Conservation (phyloP, 208 protist species). For the Phytomonas francai region DNA sequence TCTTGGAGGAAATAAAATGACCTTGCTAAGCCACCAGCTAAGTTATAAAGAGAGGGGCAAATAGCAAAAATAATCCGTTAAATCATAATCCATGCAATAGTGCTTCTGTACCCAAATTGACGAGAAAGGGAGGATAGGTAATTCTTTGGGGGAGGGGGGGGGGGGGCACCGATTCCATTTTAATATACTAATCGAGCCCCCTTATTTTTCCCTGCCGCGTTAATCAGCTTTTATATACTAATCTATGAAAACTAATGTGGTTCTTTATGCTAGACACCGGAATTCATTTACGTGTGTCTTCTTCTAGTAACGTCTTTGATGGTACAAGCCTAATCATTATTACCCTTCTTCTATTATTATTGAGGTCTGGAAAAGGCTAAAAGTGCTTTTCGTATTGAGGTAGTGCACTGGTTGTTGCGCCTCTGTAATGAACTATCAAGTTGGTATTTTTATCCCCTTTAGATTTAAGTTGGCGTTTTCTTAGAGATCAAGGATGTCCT, state of each 20-base stretch:
- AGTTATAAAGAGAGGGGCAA: not conserved
- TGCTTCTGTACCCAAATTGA: not conserved
- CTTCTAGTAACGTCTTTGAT: not conserved
- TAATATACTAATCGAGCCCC: not conserved
- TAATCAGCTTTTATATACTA: not conserved
- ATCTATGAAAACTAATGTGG: not conserved
- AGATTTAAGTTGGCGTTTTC: too few species aligned
- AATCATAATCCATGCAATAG: not conserved
- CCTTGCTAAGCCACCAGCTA: not conserved
- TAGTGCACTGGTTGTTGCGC: not conserved
- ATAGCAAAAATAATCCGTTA: not conserved
- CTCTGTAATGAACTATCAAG: too few species aligned
- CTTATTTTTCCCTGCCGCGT: not conserved
- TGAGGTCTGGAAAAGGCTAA: not conserved
- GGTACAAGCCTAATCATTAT: not conserved
- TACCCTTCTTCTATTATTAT: not conserved
- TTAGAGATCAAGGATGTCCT: not conserved
- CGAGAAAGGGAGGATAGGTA: not conserved
- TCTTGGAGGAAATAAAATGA: not conserved
- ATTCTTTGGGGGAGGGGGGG: too few species aligned
- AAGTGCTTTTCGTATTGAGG: not conserved
- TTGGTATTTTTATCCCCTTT: too few species aligned
- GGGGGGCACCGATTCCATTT: not conserved
- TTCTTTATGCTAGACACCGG: slow-evolving; percentile 1
- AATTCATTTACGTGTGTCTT: not conserved